phyloP scores from a whole-genome alignment of 75 land plant genomes.

The Picea glauca region DNA sequence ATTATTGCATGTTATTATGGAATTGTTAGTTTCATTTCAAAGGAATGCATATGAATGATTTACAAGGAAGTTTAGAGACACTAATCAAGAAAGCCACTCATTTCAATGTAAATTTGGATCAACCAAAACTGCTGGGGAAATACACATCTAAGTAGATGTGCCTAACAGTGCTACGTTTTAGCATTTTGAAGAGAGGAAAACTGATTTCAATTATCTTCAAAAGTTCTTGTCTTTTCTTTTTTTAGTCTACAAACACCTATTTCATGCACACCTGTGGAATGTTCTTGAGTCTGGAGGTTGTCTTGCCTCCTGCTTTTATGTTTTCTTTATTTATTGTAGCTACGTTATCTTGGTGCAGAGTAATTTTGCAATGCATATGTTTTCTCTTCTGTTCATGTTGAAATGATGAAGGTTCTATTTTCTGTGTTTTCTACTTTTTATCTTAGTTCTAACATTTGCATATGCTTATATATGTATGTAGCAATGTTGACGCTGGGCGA shows the following conservation, averaged over 20 bases:
- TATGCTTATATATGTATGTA: slow-evolving; percentile 18
- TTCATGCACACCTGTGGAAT: neutral
- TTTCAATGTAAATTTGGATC: neutral
- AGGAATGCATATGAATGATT: no score
- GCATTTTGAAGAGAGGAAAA: neutral
- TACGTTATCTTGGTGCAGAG: neutral
- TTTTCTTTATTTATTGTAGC: neutral
- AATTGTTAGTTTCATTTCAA: no score
- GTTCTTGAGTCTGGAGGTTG: neutral
- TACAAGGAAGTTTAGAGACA: neutral
- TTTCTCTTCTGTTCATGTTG: neutral
- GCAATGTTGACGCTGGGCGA: slow-evolving; percentile 92
- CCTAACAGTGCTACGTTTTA: neutral
- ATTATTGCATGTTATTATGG: no score
- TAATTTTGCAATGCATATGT: neutral
- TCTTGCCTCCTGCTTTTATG: neutral
- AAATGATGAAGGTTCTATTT: neutral
- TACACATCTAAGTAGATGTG: neutral
- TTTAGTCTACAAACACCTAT: neutral
- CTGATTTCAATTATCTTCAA: neutral
- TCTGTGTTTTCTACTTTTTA: neutral
- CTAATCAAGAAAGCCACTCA: neutral
- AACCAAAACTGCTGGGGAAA: neutral
- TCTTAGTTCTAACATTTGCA: neutral
- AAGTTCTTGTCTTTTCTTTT: neutral